Percentiles rank a stretch among this genome's conserved stretches.
Evolutionary conservation across 176 grass and related monocot genomes (phyloP).

Genomic region (Ampelocalamus luodianensis): DNA sequence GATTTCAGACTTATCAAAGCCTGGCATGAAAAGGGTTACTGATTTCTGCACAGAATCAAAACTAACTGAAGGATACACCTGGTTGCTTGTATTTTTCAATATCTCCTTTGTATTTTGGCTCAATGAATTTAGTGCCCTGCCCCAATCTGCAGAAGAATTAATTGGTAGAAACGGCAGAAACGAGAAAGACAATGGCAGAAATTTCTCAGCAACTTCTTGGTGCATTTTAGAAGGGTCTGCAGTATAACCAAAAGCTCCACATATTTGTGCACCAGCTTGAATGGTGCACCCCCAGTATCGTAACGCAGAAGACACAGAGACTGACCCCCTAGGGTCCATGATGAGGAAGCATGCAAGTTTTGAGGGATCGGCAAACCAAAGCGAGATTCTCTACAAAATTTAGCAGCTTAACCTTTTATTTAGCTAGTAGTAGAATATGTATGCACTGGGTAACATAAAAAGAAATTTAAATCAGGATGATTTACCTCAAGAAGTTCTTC

Average conservation of each 20-base stretch:
- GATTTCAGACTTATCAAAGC: conserved; percentile 92
- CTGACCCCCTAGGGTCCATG: conserved; percentile 59
- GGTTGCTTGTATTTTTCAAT: conserved; percentile 39
- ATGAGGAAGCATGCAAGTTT: conserved; percentile 88
- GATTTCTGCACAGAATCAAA: conserved; percentile 78
- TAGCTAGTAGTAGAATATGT: conserved; percentile 6
- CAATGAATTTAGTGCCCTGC: conserved; percentile 44
- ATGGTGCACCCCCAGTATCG: conserved; percentile 95
- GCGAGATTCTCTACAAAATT: conserved; percentile 60
- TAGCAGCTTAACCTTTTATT: not conserved
- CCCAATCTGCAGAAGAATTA: conserved; percentile 58
- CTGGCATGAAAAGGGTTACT: conserved; percentile 85
- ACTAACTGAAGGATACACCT: conserved; percentile 57
- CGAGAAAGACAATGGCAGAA: conserved; percentile 69
- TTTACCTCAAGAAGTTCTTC: conserved; percentile 75
- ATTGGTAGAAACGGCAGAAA: conserved; percentile 57
- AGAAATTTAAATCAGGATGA: not conserved
- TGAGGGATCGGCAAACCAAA: conserved; percentile 67
- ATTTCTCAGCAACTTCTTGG: conserved; percentile 61
- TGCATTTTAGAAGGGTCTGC: conserved; percentile 53
- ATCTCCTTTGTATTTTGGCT: conserved; percentile 58
- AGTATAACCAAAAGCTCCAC: conserved; percentile 77
- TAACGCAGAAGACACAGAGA: conserved; percentile 67
- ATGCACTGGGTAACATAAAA: not conserved
- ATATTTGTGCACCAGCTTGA: conserved; percentile 81